Base-by-base conservation (phyloP, 2,329 filamentous ascomycete species). In the Mycosphaerella sp. region DNA sequence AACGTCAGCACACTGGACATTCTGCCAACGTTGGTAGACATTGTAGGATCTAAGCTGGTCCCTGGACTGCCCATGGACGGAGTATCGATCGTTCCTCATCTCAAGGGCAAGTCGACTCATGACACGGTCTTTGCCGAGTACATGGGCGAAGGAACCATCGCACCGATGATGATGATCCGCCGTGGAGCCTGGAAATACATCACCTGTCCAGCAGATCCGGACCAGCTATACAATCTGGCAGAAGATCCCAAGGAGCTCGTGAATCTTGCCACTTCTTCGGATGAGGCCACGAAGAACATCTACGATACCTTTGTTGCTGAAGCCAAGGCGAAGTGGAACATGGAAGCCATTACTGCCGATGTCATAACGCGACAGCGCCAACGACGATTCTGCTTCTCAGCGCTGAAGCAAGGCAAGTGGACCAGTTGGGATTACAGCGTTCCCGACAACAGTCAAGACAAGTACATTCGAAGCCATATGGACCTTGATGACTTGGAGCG, bases 81-180 rank as follows among this genome's bases (percentile, higher is more conserved):
- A 32, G 75, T 82, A 28, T 93, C 87, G 36, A 77, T 96, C 60
- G 71, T 90, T 54, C 87, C 87, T n/a, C 85, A 91, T 64, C 76
- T 94, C 30, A 74, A 84, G 62, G 81, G 80, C 44, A 70, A 79
- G n/a, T 63, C 75, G 64, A 82, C 81, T 36, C 84, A 85, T 54
- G 89, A 96, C 68, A 93, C 87, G 9, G 89, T 93, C n/a, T 86
- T 91, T 62, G 89, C 89, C 54, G 90, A 96, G 73, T 96, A 96
- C 73, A 95, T 91, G 65, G 90, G 89, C 44, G 90, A 96, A 71
- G 90, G 90, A 42, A 95, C 90, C 1, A 77, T 95, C 50, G 84
- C 86, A 4, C 90, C 90, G 1, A 80, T 94, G 50, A 88, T 95
- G 77, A 96, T 96, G 90, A 96, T 96, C 65, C 84, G 87, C 52